These are phyloP conservation scores for Torulaspora indica DNA, from an alignment of 805 yeast species.

Conservation along the genomic window DNA sequence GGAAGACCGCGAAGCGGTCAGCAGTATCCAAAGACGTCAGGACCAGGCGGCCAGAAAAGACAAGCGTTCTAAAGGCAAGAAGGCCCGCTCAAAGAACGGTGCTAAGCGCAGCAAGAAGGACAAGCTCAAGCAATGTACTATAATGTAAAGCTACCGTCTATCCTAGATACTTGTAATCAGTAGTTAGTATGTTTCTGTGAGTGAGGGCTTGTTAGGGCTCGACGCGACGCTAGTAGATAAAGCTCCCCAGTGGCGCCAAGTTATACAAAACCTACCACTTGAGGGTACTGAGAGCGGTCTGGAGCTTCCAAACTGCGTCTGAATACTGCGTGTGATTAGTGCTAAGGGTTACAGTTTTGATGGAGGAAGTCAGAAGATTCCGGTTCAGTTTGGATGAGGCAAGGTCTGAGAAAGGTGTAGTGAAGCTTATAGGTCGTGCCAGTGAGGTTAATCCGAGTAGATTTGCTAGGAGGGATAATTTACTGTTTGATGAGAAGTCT, in stretches of 20 bases:
- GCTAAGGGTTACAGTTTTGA: not conserved
- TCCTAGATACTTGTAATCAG: not conserved
- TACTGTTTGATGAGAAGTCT: conserved; percentile 22
- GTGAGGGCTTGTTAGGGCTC: conserved; percentile 5
- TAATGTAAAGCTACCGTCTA: conserved; percentile 9
- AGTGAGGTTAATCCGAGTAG: conserved; percentile 17
- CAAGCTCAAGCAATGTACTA: conserved; percentile 15
- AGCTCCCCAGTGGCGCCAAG: conserved; percentile 8
- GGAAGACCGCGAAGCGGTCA: conserved; percentile 52
- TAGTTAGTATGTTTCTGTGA: not conserved
- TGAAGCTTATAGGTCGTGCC: conserved; percentile 22
- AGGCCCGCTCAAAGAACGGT: conserved; percentile 1
- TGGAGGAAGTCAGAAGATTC: conserved; percentile 17
- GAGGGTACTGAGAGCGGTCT: not conserved
- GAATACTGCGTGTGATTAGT: not conserved
- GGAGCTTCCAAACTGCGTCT: not conserved
- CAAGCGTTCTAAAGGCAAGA: conserved; percentile 11
- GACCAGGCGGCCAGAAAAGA: conserved; percentile 6
- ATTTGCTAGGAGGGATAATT: conserved; percentile 16
- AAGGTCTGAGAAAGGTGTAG: conserved; percentile 14
- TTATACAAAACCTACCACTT: not conserved
- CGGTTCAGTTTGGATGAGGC: conserved; percentile 15
- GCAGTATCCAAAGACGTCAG: conserved; percentile 40
- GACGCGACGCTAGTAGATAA: not conserved
- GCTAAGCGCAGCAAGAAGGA: conserved; percentile 9